Percentiles rank a stretch among this genome's conserved stretches.
phyloP scores from a whole-genome alignment of 805 yeast genomes.

The Cyberlindnera veronae region DNA sequence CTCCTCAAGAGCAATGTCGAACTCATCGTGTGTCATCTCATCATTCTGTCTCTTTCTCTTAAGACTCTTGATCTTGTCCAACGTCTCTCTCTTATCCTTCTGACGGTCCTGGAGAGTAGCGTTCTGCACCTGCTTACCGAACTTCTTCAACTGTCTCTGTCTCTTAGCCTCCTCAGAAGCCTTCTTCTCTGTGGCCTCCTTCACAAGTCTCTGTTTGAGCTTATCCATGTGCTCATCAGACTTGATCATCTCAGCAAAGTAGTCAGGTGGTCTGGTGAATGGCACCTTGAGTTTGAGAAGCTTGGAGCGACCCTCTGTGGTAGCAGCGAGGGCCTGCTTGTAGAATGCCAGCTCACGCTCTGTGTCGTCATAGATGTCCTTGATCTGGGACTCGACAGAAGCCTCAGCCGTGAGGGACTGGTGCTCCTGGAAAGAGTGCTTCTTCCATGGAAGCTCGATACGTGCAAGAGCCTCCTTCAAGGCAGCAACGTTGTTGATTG shows the following conservation, averaged over 20 bases:
- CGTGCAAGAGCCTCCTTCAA: constrained; percentile 64
- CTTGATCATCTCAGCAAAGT: constrained; percentile 98
- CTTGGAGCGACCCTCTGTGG: constrained; percentile 62
- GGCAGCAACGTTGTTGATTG: constrained; percentile 86
- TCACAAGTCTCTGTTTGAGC: constrained; percentile 73
- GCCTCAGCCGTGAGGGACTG: constrained; percentile 63
- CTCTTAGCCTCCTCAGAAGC: constrained; percentile 91
- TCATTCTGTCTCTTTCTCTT: constrained; percentile 82
- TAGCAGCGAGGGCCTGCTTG: constrained; percentile 89
- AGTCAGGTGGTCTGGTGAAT: constrained; percentile 90
- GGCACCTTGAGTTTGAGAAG: constrained; percentile 72
- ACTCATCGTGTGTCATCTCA: constrained; percentile 70
- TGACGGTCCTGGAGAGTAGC: constrained; percentile 92
- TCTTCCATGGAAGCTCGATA: constrained; percentile 55
- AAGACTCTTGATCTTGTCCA: constrained; percentile 86
- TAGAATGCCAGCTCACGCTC: constrained; percentile 94
- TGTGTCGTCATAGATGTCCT: constrained; percentile 91
- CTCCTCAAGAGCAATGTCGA: constrained; percentile 91
- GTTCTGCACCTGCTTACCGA: constrained; percentile 94
- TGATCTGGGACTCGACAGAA: constrained; percentile 61
- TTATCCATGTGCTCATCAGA: constrained; percentile 98
- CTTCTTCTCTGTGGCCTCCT: constrained; percentile 79
- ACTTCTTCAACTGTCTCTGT: constrained; percentile 93
- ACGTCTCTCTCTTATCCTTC: constrained; percentile 84
- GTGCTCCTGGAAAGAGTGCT: constrained; percentile 78